phyloP scores from a whole-genome alignment of 116 monocot genomes.

The Thalassia testudinum region DNA sequence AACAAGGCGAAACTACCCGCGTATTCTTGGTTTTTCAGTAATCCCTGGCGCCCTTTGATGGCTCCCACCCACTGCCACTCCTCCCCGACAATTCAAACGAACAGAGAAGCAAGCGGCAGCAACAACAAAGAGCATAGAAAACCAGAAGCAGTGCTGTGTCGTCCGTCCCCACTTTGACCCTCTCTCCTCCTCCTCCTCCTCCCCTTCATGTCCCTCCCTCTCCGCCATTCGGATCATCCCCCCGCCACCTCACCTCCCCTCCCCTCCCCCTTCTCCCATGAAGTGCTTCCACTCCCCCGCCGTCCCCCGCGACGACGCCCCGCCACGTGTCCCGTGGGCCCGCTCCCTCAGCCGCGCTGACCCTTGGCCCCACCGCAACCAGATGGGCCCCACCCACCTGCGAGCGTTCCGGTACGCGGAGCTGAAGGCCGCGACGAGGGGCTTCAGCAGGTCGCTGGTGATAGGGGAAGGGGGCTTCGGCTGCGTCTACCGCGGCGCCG shows the following conservation, averaged over 20 bases:
- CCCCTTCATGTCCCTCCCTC: too few relatives aligned
- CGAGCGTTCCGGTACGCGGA: slow-evolving; percentile 25
- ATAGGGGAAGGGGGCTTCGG: slow-evolving; percentile 57
- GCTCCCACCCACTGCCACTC: too few relatives aligned
- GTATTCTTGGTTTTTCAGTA: too few relatives aligned
- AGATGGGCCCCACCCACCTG: slow-evolving; percentile 7
- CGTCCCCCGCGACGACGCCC: neutral
- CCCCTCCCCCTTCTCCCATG: slow-evolving; percentile 11
- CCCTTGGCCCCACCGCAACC: neutral
- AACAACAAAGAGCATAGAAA: too few relatives aligned
- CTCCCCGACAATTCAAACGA: too few relatives aligned
- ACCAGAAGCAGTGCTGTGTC: too few relatives aligned
- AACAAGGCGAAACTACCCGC: too few relatives aligned
- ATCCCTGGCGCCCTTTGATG: too few relatives aligned
- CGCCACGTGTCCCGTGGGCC: slow-evolving; percentile 14
- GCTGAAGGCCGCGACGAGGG: slow-evolving; percentile 35
- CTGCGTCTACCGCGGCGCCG: slow-evolving; percentile 33
- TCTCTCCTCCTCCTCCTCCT: too few relatives aligned
- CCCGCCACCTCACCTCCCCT: neutral
- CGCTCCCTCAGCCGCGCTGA: slow-evolving; percentile 22
- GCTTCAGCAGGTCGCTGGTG: slow-evolving; percentile 24
- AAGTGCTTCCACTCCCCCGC: slow-evolving; percentile 39
- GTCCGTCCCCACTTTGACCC: too few relatives aligned
- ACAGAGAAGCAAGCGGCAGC: too few relatives aligned
- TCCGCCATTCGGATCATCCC: too few relatives aligned